Conservation (phyloP, 108 stramenopile species). For the Cafeteria roenbergensis region DNA sequence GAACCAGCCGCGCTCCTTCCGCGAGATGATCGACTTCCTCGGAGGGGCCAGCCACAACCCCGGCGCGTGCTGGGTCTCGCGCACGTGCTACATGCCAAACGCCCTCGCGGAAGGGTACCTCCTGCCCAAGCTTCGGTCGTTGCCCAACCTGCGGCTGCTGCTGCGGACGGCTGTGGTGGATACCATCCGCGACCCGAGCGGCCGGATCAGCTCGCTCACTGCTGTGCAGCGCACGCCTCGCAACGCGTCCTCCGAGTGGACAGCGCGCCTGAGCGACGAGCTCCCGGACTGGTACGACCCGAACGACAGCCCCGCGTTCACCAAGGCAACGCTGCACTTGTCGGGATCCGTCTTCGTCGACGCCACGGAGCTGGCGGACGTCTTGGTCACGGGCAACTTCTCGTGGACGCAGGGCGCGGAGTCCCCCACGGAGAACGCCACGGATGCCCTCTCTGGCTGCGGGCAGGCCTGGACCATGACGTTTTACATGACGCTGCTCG, state of each 20-base stretch:
- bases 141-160: background rate
- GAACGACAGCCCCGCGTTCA: background rate
- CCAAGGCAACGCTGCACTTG: background rate
- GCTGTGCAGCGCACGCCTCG: background rate
- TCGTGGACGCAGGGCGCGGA: background rate
- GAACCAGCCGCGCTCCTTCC: background rate
- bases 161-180: background rate
- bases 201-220: background rate
- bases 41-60: background rate
- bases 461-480: background rate
- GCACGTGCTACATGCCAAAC: background rate
- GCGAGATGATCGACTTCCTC: background rate
- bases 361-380: background rate
- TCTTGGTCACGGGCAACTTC: background rate
- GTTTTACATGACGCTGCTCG: background rate
- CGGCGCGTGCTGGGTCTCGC: background rate
- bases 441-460: background rate
- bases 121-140: background rate
- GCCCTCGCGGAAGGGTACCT: background rate
- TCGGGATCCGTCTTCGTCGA: background rate
- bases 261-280: background rate
- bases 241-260: background rate
- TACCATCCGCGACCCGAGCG: background rate
- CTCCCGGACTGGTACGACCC: background rate
- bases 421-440: background rate